phyloP scores from a whole-genome alignment of 345 rosid genomes.

The Citrus hindsii region DNA sequence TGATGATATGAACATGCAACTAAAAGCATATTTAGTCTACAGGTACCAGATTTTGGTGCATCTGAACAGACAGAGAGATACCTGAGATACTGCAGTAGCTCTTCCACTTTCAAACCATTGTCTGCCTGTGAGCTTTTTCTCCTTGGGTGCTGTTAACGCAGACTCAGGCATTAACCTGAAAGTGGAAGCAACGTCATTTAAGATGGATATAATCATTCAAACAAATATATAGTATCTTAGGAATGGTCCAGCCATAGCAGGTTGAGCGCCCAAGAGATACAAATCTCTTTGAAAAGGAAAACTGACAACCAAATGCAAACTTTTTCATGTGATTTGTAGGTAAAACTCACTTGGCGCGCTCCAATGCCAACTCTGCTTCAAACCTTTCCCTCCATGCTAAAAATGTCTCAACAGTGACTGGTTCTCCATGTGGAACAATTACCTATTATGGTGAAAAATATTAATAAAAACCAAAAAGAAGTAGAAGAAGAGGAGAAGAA shows the following conservation, averaged over 20 bases:
- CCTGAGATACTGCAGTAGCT: slow-evolving; percentile 41
- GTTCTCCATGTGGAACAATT: slow-evolving; percentile 95
- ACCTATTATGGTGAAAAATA: slow-evolving; percentile 28
- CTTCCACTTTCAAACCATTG: slow-evolving; percentile 95
- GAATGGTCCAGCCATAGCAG: neutral
- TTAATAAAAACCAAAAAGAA: neutral
- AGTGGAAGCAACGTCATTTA: neutral
- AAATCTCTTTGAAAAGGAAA: neutral
- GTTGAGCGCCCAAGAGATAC: neutral
- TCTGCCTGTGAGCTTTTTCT: slow-evolving; percentile 88
- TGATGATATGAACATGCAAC: neutral
- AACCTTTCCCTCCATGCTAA: slow-evolving; percentile 93
- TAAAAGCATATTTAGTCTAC: neutral
- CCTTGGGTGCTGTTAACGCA: slow-evolving; percentile 69
- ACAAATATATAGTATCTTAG: neutral
- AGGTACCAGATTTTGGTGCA: slow-evolving; percentile 2
- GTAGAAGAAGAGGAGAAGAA: neutral
- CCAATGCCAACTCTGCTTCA: slow-evolving; percentile 97
- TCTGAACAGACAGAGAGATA: neutral
- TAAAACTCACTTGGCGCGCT: slow-evolving; percentile 87
- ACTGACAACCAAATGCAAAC: neutral
- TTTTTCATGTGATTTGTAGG: neutral
- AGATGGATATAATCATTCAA: neutral
- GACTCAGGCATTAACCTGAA: slow-evolving; percentile 90
- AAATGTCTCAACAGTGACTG: slow-evolving; percentile 92